Evolutionary conservation across 495 filamentous ascomycete species (phyloP).

Genomic region (Penicillium malachiteum): DNA sequence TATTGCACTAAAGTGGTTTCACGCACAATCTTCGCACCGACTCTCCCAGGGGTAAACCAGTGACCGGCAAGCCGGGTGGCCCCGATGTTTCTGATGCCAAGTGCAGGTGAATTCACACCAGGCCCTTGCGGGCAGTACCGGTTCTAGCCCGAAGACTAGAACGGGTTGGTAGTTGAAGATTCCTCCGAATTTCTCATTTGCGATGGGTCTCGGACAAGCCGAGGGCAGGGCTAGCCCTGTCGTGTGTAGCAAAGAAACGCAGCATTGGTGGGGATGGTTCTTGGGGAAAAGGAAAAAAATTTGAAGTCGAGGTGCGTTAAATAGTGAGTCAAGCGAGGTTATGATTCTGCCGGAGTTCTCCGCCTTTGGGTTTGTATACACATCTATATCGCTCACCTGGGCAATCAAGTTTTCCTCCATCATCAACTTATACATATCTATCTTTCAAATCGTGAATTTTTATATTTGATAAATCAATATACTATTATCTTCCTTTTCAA

Average conservation of each 20-base stretch:
- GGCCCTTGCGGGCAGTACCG: conserved; percentile 85
- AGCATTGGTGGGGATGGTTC: conserved; percentile 94
- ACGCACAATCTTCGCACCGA: conserved; percentile 91
- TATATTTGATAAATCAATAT: too few relatives aligned
- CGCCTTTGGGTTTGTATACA: neutral
- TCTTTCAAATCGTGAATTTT: neutral
- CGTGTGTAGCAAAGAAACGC: conserved; percentile 99
- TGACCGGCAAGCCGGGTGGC: conserved; percentile 24
- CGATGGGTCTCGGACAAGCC: conserved; percentile 39
- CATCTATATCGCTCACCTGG: too few relatives aligned
- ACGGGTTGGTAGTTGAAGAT: conserved; percentile 70
- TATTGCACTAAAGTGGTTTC: conserved; percentile 98
- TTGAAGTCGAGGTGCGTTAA: conserved; percentile 12
- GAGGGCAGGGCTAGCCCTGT: conserved; percentile 33
- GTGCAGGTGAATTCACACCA: conserved; percentile 93
- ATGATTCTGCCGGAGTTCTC: conserved; percentile 2
- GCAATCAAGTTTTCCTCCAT: too few relatives aligned
- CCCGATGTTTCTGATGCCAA: conserved; percentile 99
- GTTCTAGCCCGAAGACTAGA: conserved; percentile 22
- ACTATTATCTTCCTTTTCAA: too few relatives aligned
- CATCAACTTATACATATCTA: too few relatives aligned
- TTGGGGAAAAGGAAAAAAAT: conserved; percentile 54
- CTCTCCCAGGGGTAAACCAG: conserved; percentile 70
- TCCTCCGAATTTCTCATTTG: conserved; percentile 99
- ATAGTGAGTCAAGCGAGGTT: conserved; percentile 8